These are phyloP conservation scores for Jaenimonas drosophilae DNA, from an alignment of 208 protist genomes.

Conservation along the genomic window DNA sequence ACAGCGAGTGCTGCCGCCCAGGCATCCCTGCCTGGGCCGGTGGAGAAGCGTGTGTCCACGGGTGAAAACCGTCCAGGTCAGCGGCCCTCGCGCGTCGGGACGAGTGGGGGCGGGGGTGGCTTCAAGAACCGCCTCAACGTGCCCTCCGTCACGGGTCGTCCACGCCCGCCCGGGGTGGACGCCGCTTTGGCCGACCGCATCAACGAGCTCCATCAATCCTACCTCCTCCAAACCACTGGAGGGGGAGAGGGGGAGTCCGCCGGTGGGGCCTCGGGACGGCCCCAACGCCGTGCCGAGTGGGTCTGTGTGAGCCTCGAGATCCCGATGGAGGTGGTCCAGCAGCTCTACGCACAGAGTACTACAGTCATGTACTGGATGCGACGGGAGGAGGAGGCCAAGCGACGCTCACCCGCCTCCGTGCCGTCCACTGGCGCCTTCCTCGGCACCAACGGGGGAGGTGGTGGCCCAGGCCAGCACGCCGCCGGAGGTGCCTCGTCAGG, in stretches of 20 bases:
- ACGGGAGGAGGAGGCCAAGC: conserved; percentile 1
- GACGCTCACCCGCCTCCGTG: not conserved
- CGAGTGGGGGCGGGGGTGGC: not conserved
- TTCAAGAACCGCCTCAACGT: conserved; percentile 2
- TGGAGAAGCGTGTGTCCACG: too few species aligned
- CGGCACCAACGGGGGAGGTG: too few species aligned
- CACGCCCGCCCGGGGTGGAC: conserved; percentile 4
- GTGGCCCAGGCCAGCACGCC: too few species aligned
- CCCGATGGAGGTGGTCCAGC: conserved; percentile 15
- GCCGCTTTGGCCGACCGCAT: conserved; percentile 7
- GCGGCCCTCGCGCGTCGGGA: not conserved
- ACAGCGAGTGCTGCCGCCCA: too few species aligned
- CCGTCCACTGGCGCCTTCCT: not conserved
- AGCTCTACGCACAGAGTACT: conserved; percentile 10
- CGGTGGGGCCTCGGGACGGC: too few species aligned
- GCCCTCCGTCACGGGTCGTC: conserved; percentile 1
- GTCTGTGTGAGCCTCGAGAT: conserved; percentile 10
- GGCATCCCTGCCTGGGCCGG: too few species aligned
- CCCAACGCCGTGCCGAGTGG: not conserved
- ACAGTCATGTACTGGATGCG: conserved; percentile 20
- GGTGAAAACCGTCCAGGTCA: too few species aligned
- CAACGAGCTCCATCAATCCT: not conserved
- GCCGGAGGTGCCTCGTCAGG: too few species aligned
- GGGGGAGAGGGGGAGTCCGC: too few species aligned
- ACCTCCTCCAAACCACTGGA: too few species aligned